A percentile compares a stretch with the other conserved stretches of the same genome.
These are phyloP conservation scores for Aspergillus fijiensis DNA, from an alignment of 2,329 filamentous ascomycete genomes.

Conservation along the genomic window DNA sequence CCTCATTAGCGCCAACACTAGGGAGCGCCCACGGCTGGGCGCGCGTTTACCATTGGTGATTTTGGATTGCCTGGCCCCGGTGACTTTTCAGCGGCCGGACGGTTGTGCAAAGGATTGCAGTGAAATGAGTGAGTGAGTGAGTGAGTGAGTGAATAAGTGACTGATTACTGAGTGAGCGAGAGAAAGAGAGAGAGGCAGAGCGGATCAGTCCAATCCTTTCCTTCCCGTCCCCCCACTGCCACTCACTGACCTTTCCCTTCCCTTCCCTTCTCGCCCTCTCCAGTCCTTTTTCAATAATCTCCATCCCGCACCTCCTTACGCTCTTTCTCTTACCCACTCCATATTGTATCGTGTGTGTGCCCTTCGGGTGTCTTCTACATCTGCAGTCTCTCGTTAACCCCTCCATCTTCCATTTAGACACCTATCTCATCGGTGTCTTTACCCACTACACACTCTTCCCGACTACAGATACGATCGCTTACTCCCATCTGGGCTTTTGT, in stretches of 20 bases:
- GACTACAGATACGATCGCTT: slow-evolving; percentile 1
- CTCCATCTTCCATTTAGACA: slow-evolving; percentile 8
- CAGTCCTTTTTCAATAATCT: slow-evolving; percentile 12
- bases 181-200: not conserved
- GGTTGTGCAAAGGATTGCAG: slow-evolving; percentile 4
- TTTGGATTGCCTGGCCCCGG: not conserved
- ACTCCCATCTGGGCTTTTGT: not conserved
- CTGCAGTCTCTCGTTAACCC: slow-evolving; percentile 23
- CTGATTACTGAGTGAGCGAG: too few species aligned
- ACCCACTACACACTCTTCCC: not conserved
- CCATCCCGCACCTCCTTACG: slow-evolving; percentile 14
- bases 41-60: slow-evolving; percentile 9
- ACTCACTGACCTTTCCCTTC: slow-evolving; percentile 1
- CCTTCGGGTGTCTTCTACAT: slow-evolving; percentile 3
- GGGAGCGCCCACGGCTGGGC: slow-evolving; percentile 10
- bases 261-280: slow-evolving; percentile 10
- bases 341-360: slow-evolving; percentile 4
- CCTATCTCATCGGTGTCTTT: slow-evolving; percentile 4
- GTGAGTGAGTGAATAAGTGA: too few species aligned
- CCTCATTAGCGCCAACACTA: slow-evolving; percentile 14
- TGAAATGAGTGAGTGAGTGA: not conserved
- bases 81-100: not conserved
- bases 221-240: not conserved
- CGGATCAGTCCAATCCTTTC: not conserved
- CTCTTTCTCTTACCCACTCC: slow-evolving; percentile 8